These are phyloP conservation scores for Letharia columbiana DNA, from an alignment of 495 filamentous ascomycete genomes.

Conservation along the genomic window DNA sequence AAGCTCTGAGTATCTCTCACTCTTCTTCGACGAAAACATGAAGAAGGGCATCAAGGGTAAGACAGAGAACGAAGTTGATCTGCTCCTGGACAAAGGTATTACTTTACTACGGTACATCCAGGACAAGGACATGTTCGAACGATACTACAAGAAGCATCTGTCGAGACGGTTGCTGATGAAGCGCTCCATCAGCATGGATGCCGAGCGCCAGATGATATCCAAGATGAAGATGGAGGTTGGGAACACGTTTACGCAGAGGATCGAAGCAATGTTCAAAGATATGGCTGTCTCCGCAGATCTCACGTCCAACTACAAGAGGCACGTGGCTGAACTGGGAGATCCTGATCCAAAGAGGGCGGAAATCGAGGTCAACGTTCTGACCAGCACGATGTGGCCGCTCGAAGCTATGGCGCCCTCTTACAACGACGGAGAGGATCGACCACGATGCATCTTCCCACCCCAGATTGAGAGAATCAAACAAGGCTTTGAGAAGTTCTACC, in stretches of 20 bases:
- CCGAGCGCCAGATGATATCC: constrained; percentile 89
- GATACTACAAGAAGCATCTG: constrained; percentile 97
- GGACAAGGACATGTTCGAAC: constrained; percentile 93
- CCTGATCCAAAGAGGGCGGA: constrained; percentile 62
- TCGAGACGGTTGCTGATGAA: constrained; percentile 75
- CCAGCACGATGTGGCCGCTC: constrained; percentile 88
- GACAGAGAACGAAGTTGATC: constrained; percentile 83
- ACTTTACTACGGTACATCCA: constrained; percentile 74
- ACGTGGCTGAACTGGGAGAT: constrained; percentile 56
- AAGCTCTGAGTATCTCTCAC: constrained; percentile 83
- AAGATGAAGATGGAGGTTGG: constrained; percentile 95
- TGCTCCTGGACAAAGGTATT: constrained; percentile 81
- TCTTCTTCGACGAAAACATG: constrained; percentile 95
- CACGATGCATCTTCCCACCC: constrained; percentile 58
- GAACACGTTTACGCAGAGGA: constrained; percentile 82
- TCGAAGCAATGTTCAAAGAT: constrained; percentile 98
- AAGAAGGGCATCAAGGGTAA: constrained; percentile 90
- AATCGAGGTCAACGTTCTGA: constrained; percentile 74
- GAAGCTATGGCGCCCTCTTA: constrained; percentile 63
- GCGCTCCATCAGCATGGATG: constrained; percentile 78
- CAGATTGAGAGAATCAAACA: constrained; percentile 69
- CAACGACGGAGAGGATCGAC: constrained; percentile 43
- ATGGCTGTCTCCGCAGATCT: constrained; percentile 86
- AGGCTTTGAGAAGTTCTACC: constrained; percentile 86
- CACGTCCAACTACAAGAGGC: constrained; percentile 61